These are phyloP conservation scores for Arthrocladium fulminans DNA, from an alignment of 2,329 filamentous ascomycete genomes.

Conservation along the genomic window DNA sequence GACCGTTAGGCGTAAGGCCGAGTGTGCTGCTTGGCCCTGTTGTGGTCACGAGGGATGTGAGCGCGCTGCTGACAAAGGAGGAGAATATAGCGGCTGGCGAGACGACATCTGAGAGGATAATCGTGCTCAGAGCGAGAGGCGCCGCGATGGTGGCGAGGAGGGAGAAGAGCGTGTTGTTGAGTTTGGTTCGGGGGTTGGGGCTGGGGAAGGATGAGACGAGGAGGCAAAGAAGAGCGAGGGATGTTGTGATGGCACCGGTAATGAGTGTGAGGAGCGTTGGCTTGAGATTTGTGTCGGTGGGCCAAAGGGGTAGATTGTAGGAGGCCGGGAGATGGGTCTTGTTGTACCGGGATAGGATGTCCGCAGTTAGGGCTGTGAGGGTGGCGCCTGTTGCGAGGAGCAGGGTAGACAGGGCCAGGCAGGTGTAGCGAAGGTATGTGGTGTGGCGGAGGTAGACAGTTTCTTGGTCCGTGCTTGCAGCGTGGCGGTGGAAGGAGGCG, in stretches of 20 bases:
- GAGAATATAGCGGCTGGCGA: conserved; percentile 2
- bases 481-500: conserved; percentile 18
- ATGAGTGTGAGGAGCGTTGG: conserved; percentile 31
- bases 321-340: conserved; percentile 28
- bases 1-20: conserved; percentile 1
- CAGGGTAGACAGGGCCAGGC: conserved; percentile 29
- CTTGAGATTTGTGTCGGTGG: conserved; percentile 33
- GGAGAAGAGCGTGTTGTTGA: conserved; percentile 11
- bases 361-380: conserved; percentile 30
- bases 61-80: conserved; percentile 19
- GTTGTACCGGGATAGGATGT: conserved; percentile 33
- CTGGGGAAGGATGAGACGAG: conserved; percentile 10
- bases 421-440: conserved; percentile 26
- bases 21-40: not conserved
- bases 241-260: conserved; percentile 30
- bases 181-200: conserved; percentile 15
- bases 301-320: conserved; percentile 34
- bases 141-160: not conserved
- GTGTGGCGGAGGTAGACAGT: conserved; percentile 16
- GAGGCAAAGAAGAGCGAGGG: conserved; percentile 25
- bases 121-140: not conserved
- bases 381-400: conserved; percentile 26
- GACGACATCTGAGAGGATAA: not conserved
- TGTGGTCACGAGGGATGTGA: conserved; percentile 17
- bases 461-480: conserved; percentile 18